These are phyloP conservation scores for Sugiyamaella pinicola DNA, from an alignment of 1,139 yeast species.

Conservation along the genomic window DNA sequence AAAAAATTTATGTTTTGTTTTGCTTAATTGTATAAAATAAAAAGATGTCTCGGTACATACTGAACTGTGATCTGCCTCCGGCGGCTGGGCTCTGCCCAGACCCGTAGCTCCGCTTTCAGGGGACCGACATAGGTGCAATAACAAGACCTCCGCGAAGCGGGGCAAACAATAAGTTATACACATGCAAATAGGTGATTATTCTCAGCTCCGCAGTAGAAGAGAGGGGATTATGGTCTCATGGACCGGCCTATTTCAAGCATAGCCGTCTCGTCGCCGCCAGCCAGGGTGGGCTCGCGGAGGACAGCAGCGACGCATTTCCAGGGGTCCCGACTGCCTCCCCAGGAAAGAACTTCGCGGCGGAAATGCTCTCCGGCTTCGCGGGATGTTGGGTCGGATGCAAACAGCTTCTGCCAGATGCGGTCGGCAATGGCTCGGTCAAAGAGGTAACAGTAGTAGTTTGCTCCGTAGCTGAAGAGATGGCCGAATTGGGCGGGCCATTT, in stretches of 20 bases:
- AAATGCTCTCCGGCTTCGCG: conserved; percentile 75
- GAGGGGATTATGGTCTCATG: conserved; percentile 2
- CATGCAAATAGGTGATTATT: too few species aligned
- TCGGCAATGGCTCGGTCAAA: conserved; percentile 93
- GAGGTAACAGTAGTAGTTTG: conserved; percentile 88
- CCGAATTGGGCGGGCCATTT: conserved; percentile 96
- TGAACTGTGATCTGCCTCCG: background rate
- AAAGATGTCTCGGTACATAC: conserved; percentile 1
- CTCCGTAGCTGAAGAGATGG: conserved; percentile 90
- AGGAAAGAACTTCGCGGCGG: conserved; percentile 66
- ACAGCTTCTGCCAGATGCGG: conserved; percentile 76
- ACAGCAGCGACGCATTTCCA: conserved; percentile 86
- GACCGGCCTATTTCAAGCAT: conserved; percentile 63
- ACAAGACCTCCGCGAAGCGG: conserved; percentile 2
- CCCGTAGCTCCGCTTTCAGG: background rate
- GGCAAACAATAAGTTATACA: conserved; percentile 2
- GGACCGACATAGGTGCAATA: background rate
- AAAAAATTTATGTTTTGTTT: conserved; percentile 20
- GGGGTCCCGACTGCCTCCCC: conserved; percentile 95
- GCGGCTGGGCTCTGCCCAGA: background rate
- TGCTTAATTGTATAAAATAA: conserved; percentile 20
- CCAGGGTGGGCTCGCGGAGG: conserved; percentile 60
- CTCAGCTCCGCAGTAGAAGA: too few species aligned
- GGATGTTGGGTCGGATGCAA: conserved; percentile 62
- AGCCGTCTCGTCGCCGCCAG: conserved; percentile 69